Evolutionary conservation across 352 stramenopile species (phyloP).

Genomic region (Achlya hypogyna): DNA sequence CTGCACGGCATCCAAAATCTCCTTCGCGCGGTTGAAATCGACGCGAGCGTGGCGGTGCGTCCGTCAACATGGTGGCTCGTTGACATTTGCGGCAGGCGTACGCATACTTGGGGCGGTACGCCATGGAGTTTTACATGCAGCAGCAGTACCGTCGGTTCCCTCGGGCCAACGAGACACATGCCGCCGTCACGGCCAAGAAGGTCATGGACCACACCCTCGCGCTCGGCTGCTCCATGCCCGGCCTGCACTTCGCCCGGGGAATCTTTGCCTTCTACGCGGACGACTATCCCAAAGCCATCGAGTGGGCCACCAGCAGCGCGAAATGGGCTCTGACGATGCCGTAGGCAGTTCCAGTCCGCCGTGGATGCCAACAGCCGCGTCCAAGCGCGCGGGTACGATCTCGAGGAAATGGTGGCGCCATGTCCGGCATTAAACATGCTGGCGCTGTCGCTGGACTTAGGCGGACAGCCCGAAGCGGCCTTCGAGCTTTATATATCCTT

Average conservation of each 20-base stretch:
- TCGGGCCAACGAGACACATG: slow-evolving; percentile 19
- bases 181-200: slow-evolving; percentile 22
- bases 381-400: slow-evolving; percentile 29
- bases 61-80: not conserved
- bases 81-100: slow-evolving; percentile 15
- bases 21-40: slow-evolving; percentile 31
- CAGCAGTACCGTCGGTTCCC: slow-evolving; percentile 12
- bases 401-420: slow-evolving; percentile 27
- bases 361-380: slow-evolving; percentile 29
- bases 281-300: slow-evolving; percentile 31
- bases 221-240: slow-evolving; percentile 26
- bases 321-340: not conserved
- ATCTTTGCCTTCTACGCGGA: slow-evolving; percentile 29
- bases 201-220: slow-evolving; percentile 32
- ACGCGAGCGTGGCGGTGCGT: slow-evolving; percentile 21
- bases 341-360: slow-evolving; percentile 26
- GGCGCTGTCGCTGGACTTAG: slow-evolving; percentile 25
- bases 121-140: slow-evolving; percentile 30
- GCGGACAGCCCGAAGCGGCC: slow-evolving; percentile 27
- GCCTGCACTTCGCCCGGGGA: slow-evolving; percentile 34
- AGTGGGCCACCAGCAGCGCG: not conserved
- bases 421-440: slow-evolving; percentile 43
- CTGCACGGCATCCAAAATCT: slow-evolving; percentile 46
- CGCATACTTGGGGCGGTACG: slow-evolving; percentile 32
- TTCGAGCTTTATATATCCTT: slow-evolving; percentile 25